Evolutionary conservation across 2,329 filamentous ascomycete species (phyloP).

Genomic region (Pseudogymnoascus pannorum): DNA sequence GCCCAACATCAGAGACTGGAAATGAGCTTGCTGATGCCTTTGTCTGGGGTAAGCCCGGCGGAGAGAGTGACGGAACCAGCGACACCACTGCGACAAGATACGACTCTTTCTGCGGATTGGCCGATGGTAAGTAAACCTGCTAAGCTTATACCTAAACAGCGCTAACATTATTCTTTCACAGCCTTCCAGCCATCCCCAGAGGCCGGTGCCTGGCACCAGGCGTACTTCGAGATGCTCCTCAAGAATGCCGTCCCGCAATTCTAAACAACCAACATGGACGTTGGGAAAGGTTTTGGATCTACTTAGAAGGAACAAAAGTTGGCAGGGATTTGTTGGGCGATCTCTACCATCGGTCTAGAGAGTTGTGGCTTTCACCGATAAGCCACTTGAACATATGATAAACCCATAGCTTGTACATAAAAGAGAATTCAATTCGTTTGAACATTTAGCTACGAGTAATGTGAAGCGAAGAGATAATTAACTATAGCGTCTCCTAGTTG

Average conservation of each 20-base stretch:
- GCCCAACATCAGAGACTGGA: slow-evolving; percentile 22
- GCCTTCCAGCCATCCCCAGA: slow-evolving; percentile 36
- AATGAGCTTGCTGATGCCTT: slow-evolving; percentile 27
- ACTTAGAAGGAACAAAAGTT: slow-evolving; percentile 8
- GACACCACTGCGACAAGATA: slow-evolving; percentile 35
- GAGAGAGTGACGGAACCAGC: slow-evolving; percentile 25
- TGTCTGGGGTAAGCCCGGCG: slow-evolving; percentile 31
- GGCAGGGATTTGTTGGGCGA: slow-evolving; percentile 8
- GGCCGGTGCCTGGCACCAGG: slow-evolving; percentile 38
- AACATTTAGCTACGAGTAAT: background rate
- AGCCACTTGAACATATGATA: slow-evolving; percentile 8
- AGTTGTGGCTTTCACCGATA: background rate
- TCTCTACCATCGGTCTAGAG: background rate
- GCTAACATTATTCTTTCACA: slow-evolving; percentile 8
- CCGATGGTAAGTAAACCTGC: slow-evolving; percentile 48
- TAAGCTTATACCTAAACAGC: slow-evolving; percentile 28
- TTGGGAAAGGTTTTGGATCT: background rate
- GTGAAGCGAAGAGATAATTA: background rate
- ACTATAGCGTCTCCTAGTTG: background rate
- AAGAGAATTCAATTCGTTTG: slow-evolving; percentile 1
- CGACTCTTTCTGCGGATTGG: slow-evolving; percentile 41
- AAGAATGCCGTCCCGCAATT: slow-evolving; percentile 31
- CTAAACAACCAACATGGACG: slow-evolving; percentile 11
- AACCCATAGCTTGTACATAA: slow-evolving; percentile 9
- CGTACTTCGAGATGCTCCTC: slow-evolving; percentile 38